A percentile compares a stretch with the other conserved stretches of the same genome.
Conservation (phyloP, 2,329 filamentous ascomycete genomes). For the Colletotrichum lindemuthianum region DNA sequence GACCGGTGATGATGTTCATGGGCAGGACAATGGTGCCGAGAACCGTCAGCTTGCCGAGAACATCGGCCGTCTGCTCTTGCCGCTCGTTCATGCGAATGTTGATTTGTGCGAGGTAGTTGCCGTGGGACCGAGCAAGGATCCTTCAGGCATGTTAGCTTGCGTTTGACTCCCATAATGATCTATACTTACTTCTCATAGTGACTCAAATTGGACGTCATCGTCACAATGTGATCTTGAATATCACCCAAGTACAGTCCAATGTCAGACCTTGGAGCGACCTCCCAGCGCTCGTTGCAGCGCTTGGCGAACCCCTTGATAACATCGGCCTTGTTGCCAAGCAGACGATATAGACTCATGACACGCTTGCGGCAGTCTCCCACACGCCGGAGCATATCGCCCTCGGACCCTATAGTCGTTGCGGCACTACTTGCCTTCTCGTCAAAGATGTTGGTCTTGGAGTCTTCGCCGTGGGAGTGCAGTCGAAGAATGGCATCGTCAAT, state of each 20-base stretch:
- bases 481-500: conserved; percentile 92
- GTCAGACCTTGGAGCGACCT: conserved; percentile 92
- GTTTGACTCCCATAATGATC: neutral
- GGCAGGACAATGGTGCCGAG: conserved; percentile 96
- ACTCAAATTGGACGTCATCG: conserved; percentile 95
- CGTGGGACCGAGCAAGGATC: conserved; percentile 89
- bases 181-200: conserved; percentile 90
- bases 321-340: conserved; percentile 96
- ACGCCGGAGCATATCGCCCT: conserved; percentile 87
- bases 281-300: conserved; percentile 97
- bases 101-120: conserved; percentile 98
- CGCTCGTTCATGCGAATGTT: conserved; percentile 99
- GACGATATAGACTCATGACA: conserved; percentile 93
- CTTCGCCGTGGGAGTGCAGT: conserved; percentile 73
- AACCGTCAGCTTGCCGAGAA: conserved; percentile 93
- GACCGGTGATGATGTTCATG: conserved; percentile 98
- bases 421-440: conserved; percentile 61
- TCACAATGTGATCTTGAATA: conserved; percentile 99
- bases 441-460: conserved; percentile 48
- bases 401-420: conserved; percentile 56
- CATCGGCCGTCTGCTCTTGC: conserved; percentile 94
- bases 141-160: conserved; percentile 52
- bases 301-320: conserved; percentile 99
- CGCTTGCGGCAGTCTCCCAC: conserved; percentile 96
- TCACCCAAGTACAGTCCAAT: conserved; percentile 98